Evolutionary conservation across 495 filamentous ascomycete species (phyloP).

Genomic region (Apodospora peruviana): DNA sequence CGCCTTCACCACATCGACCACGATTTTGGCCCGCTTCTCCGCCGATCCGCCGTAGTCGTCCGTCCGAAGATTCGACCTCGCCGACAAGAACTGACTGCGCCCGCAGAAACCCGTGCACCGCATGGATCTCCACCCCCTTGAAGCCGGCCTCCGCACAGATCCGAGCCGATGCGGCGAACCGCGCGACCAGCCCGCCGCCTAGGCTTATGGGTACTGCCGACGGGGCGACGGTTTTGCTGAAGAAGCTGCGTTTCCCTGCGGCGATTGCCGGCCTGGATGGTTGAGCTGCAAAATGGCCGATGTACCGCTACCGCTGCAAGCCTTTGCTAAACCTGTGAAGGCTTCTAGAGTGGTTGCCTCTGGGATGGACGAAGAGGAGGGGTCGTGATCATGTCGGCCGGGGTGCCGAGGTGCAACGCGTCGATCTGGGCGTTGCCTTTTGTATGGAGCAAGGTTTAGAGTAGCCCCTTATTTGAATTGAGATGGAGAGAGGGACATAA

Average conservation of each 20-base stretch:
- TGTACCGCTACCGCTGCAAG: constrained; percentile 28
- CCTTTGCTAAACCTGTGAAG: neutral
- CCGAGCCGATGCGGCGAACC: constrained; percentile 54
- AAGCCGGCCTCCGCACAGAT: constrained; percentile 65
- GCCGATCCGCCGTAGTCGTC: constrained; percentile 64
- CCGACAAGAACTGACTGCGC: constrained; percentile 67
- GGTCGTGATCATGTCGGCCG: neutral
- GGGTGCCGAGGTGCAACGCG: neutral
- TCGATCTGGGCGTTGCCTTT: constrained; percentile 17
- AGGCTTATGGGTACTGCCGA: constrained; percentile 35
- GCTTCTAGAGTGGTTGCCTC: neutral
- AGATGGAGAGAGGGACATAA: too few relatives aligned
- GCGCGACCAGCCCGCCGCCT: constrained; percentile 36
- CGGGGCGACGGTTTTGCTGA: constrained; percentile 45
- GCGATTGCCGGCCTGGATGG: constrained; percentile 55
- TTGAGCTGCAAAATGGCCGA: constrained; percentile 51
- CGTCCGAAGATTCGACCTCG: constrained; percentile 52
- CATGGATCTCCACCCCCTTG: constrained; percentile 70
- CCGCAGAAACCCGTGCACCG: constrained; percentile 67
- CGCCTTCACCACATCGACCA: constrained; percentile 54
- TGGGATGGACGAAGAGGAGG: neutral
- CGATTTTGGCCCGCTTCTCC: constrained; percentile 59
- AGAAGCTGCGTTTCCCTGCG: constrained; percentile 41
- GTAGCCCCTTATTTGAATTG: too few relatives aligned
- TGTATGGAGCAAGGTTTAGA: too few relatives aligned